Base-by-base conservation (phyloP, 148 eudicot species). In the Simmondsia chinensis region DNA sequence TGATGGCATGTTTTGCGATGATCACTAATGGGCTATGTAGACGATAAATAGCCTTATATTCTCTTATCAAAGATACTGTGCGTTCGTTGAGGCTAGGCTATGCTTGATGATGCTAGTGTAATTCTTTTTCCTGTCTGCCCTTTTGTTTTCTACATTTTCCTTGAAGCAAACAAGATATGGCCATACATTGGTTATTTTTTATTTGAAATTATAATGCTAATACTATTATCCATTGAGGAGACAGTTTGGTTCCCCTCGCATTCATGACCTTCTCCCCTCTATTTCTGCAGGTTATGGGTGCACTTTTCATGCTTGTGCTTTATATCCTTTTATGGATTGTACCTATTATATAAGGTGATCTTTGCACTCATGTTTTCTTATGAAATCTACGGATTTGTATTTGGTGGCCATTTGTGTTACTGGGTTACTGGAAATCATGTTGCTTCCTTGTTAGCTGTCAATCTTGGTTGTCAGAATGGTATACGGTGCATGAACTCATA, bases 241-340 rank as follows among this genome's bases (percentile, higher is more conserved):
- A n/a, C n/a, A 15, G 25, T 12, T 15, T 28, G 21, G 39, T 35
- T 31, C 43, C 29, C 25, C 54, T 43, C 29, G 18, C 41, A 37
- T 23, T 64, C 13, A 32, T 49, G 20, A 39, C 8, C 33, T 33
- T 40, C 49, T 45, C 30, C 22, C 24, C 21, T 25, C 29, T 56
- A 16, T 63, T 48, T 66, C 46, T 25, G 57, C 96, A 88, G 96
- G 94, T 74, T 88, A 39, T 88, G 96, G 96, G 80, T 80, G 65
- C 94, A 88, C 52, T 83, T 76, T 62, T 56, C 68, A 33, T 88
- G 86, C 83, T 83, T 88, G 44, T 88, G 85, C 68, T 52, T 88
- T 41, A 65, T 80, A 38, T 80, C 96, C 30, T 46, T 68, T 19
- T 83, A 75, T 57, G 96, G 79, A 45, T 31, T 83, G 50, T 88